phyloP scores from a whole-genome alignment of 73 alveolate genomes.

The Paramecium biaurelia region DNA sequence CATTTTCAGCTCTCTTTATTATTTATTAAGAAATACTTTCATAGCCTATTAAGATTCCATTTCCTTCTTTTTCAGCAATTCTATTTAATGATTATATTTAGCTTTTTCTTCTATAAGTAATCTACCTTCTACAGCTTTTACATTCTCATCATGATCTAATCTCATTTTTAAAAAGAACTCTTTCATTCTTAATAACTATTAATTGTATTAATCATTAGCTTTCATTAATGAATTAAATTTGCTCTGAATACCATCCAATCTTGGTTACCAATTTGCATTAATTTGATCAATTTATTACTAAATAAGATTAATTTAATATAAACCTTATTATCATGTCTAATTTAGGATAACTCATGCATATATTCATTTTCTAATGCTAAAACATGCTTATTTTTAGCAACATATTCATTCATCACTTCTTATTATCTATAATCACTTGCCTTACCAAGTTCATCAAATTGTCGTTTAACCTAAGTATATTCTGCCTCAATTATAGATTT shows the following conservation, averaged over 20 bases:
- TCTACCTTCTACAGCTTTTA: constrained; percentile 2
- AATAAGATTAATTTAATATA: neutral
- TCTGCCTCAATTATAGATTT: constrained; percentile 39
- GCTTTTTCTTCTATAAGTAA: constrained; percentile 3
- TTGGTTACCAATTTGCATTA: constrained; percentile 1
- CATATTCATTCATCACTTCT: constrained; percentile 39
- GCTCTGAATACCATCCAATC: neutral
- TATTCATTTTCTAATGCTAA: constrained; percentile 36
- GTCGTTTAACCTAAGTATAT: neutral
- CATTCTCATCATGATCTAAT: constrained; percentile 50
- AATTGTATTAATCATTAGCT: constrained; percentile 13
- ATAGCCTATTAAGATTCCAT: neutral
- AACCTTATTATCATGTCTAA: constrained; percentile 33
- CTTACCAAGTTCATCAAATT: constrained; percentile 6
- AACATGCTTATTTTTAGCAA: constrained; percentile 30
- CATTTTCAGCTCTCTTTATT: neutral
- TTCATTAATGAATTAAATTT: neutral
- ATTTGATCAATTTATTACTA: constrained; percentile 11
- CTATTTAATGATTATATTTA: constrained; percentile 17
- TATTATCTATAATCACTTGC: neutral
- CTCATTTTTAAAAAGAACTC: constrained; percentile 52
- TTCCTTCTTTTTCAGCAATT: constrained; percentile 3
- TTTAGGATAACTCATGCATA: neutral
- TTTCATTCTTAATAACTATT: neutral
- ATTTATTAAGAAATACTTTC: neutral